Conservation (phyloP, 176 grass and related monocot species). For the Miscanthus lutarioriparius region DNA sequence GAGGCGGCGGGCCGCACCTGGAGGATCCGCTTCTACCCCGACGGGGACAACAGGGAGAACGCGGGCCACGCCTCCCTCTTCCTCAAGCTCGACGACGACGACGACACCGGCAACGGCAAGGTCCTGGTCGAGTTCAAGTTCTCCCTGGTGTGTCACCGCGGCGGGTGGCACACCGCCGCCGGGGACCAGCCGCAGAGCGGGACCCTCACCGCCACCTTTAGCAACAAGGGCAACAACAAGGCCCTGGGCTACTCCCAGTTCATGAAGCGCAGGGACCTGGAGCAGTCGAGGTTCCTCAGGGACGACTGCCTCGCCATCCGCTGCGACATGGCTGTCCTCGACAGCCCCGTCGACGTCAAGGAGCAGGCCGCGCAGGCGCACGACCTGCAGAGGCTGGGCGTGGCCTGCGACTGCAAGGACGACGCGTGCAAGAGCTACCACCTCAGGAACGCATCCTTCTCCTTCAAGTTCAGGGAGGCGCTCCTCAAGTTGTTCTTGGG, state of each 20-base stretch:
- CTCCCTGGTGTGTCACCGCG: neutral
- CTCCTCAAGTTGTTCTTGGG: neutral
- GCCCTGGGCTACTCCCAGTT: neutral
- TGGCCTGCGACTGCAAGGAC: conserved; percentile 6
- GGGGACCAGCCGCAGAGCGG: neutral
- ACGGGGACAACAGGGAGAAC: neutral
- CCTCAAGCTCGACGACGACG: conserved; percentile 1
- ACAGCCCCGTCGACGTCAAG: neutral
- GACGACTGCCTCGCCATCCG: conserved; percentile 22
- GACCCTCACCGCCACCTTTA: neutral
- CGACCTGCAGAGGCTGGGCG: neutral
- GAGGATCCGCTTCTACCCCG: neutral
- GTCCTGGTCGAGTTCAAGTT: conserved; percentile 9
- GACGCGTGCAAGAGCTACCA: neutral
- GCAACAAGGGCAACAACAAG: neutral
- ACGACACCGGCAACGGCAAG: neutral
- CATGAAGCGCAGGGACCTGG: neutral
- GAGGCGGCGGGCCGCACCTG: conserved; percentile 14
- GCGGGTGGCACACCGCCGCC: neutral
- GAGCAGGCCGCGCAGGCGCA: neutral
- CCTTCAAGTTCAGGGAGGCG: neutral
- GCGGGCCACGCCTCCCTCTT: conserved; percentile 23
- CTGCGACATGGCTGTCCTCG: conserved; percentile 14
- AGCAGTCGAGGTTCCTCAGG: conserved; percentile 1
- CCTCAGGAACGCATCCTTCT: neutral